Percentiles rank a stretch among this genome's conserved stretches.
Conservation (phyloP, 2,329 filamentous ascomycete species). For the Diplodia sapinea region DNA sequence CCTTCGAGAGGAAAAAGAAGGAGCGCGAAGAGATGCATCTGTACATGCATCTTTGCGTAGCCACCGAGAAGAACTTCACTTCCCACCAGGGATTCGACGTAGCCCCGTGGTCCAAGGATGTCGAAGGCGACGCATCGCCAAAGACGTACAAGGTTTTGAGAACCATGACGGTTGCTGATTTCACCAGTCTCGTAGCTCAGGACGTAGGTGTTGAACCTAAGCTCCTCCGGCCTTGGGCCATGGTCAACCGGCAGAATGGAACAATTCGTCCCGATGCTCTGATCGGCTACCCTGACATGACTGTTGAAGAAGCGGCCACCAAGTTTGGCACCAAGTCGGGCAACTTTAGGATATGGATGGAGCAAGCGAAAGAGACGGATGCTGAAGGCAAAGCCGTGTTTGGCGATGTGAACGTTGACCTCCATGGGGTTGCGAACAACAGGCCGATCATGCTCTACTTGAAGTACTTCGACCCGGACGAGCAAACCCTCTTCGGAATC, state of each 20-base stretch:
- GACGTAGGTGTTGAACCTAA: slow-evolving; percentile 72
- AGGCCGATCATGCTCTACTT: slow-evolving; percentile 81
- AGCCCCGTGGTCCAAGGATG: slow-evolving; percentile 62
- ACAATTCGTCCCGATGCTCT: slow-evolving; percentile 90
- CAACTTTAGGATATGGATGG: slow-evolving; percentile 82
- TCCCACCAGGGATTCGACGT: slow-evolving; percentile 85
- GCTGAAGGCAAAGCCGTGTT: slow-evolving; percentile 75
- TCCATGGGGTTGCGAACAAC: slow-evolving; percentile 60
- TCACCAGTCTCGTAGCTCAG: slow-evolving; percentile 71
- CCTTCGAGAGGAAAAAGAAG: slow-evolving; percentile 76
- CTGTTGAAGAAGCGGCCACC: slow-evolving; percentile 66
- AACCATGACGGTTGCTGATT: slow-evolving; percentile 75
- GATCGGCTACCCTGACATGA: slow-evolving; percentile 77
- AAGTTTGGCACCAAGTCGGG: slow-evolving; percentile 72
- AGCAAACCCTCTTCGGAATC: slow-evolving; percentile 75
- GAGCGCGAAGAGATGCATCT: slow-evolving; percentile 94
- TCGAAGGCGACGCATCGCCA: slow-evolving; percentile 72
- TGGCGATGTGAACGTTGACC: slow-evolving; percentile 66
- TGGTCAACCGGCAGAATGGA: slow-evolving; percentile 99
- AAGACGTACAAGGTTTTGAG: slow-evolving; percentile 75
- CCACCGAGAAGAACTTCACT: slow-evolving; percentile 81
- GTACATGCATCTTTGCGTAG: slow-evolving; percentile 82
- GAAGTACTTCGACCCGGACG: slow-evolving; percentile 84
- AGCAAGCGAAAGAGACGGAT: slow-evolving; percentile 70
- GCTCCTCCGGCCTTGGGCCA: slow-evolving; percentile 85